These are phyloP conservation scores for Phytophthora sp. DNA, from an alignment of 352 stramenopile species.

Conservation along the genomic window DNA sequence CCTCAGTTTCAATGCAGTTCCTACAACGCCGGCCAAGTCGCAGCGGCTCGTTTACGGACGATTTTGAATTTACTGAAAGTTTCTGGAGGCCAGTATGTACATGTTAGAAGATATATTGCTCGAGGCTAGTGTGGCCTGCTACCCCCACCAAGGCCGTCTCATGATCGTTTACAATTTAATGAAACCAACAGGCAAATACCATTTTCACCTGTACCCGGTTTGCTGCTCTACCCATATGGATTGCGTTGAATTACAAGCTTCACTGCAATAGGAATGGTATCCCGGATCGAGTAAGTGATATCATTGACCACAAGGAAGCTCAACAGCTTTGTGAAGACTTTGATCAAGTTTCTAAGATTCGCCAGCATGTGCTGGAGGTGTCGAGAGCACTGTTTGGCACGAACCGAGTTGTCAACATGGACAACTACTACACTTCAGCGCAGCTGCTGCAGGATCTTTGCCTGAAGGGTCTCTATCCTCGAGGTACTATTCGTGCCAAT, in stretches of 20 bases:
- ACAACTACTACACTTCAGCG: slow-evolving; percentile 48
- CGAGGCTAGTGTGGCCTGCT: background rate
- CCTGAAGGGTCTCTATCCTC: no score
- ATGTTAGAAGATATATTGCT: background rate
- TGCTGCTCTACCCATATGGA: slow-evolving; percentile 6
- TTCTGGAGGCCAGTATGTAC: background rate
- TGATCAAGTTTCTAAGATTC: no score
- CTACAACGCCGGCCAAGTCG: no score
- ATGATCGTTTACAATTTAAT: background rate
- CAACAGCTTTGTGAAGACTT: no score
- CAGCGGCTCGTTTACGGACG: background rate
- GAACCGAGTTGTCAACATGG: slow-evolving; percentile 36
- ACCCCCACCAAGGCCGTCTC: background rate
- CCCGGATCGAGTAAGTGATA: no score
- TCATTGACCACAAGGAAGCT: no score
- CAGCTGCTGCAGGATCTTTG: slow-evolving; percentile 8
- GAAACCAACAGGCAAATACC: slow-evolving; percentile 11
- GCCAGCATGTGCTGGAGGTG: slow-evolving; percentile 22
- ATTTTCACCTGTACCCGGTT: slow-evolving; percentile 4
- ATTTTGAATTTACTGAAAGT: background rate
- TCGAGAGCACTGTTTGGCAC: slow-evolving; percentile 22
- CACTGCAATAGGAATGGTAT: no score
- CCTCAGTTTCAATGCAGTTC: background rate
- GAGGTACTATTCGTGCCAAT: background rate
- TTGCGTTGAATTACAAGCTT: no score